Base-by-base conservation (phyloP, 257 asterid species). In the Ilex aquifolium region DNA sequence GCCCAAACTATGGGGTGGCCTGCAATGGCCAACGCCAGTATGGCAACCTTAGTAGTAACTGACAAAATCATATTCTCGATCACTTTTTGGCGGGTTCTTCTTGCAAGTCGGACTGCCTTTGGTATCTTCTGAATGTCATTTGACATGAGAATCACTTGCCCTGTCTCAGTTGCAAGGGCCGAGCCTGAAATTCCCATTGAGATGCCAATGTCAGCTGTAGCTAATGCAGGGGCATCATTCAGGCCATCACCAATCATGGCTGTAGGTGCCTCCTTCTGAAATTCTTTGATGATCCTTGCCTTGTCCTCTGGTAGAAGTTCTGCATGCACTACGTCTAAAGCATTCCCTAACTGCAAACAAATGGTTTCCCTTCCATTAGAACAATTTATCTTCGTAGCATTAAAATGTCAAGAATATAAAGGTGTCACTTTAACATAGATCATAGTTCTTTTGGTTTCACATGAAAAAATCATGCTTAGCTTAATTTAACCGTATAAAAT, bases 1-100 rank as follows among this genome's bases (percentile, higher is more conserved):
- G 90, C 96, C 97, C 97, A 91, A 9, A 91, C 96, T 0, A 88
- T 74, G 0, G 97, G 97, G 75, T 91, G 81, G 10, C 97, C 97
- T 7, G 83, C 93, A 39, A 91, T 67, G 67, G 96, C 97, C 56
- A 91, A 30, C 29, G 72, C 93, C 6, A 91, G n/a, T 8, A 91
- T 77, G n/a, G 77, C 93, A 13, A 70, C 84, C 69, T 91, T 91
- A 11, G 90, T 84, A 11, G 69, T 8, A n/a, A 84, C 4, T 0
- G 96, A 78, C 0, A 86, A 31, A 10, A 84, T 13, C 68, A 88
- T 87, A 55, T 91, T 91, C 70, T 91, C 90, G 12, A 84, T 56
- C 1, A 91, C 66, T 60, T 91, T 91, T 17, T 86, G 66, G 51
- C 68, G 64, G 10, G 74, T 90, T 64, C 71, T 67, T 76, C 68